Base-by-base conservation (phyloP, 2,329 filamentous ascomycete genomes). In the Nemania serpens region DNA sequence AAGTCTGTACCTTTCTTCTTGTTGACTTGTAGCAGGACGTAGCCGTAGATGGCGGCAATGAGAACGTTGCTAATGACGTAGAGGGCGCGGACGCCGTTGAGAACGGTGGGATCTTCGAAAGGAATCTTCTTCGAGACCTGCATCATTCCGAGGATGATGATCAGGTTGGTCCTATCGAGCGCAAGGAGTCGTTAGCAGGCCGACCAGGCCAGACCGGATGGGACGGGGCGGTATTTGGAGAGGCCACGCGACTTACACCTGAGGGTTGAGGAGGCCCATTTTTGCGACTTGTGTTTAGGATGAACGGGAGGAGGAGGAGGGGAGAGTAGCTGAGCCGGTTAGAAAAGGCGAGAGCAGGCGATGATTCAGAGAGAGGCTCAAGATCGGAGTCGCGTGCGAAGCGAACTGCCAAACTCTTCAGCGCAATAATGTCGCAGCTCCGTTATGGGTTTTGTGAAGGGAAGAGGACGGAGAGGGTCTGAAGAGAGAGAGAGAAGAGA, bases 111-210 rank as follows among this genome's bases (percentile, higher is more conserved):
- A 74, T 98, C 89, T 33, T 98, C 94, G 73, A 98, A 97, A 50
- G 93, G 92, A 64, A 99, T 88, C 79, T 89, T 91, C 86, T 98
- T 98, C 71, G 93, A 91, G 64, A 96, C 90, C 84, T 97, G 94
- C 92, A 98, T 97, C 90, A 97, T 96, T 75, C 91, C 91, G 70
- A 97, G 87, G 81, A 96, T 93, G 88, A 97, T 93, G 82, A 91
- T 83, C 77, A 97, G 84, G 85, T 97, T 97, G 77, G 91, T 91
- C 73, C 93, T 96, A 78, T 69, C 65, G 17, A 22, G 56, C 64
- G 64, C 58, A 62, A 43, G 20, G 55, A 25, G 33, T 43, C 58
- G 68, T 76, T 60, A 75, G 74, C 58, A 66, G 49, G 25, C 36
- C 20, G 15, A n/a, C n/a, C n/a, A n/a, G n/a, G n/a, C n/a, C n/a